Evolutionary conservation across 352 stramenopile genomes (phyloP), one percentile per base, ranked within the genome.

Genomic region (Phytophthora chlamydospora): DNA sequence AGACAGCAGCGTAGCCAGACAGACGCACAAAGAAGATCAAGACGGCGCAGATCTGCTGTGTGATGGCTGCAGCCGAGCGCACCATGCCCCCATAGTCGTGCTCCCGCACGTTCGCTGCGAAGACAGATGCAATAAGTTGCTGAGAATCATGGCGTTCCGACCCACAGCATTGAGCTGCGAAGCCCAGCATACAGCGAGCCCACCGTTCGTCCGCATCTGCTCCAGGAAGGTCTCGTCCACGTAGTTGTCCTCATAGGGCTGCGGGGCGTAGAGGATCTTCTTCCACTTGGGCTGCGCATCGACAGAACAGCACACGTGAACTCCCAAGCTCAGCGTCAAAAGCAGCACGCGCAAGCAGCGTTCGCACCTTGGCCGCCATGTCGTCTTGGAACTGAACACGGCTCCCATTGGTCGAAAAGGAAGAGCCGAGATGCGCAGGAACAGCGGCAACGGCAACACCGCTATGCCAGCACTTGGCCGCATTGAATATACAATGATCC

Each of bases 191-290:
- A 12, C 19, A 7, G 36, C 12, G 7, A 39, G 21, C 71, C 48
- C 62, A 96, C 90, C 77, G 59, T 97, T 97, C 12, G 89, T 97
- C 49, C 86, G 87, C 60, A 97, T 85, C 65, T 97, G 88, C 67
- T 93, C 81, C 27, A 97, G 76, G 69, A 97, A 97, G 24, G 82
- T 90, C 47, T 83, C 71, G 52, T 92, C 84, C 45, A 97, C 90
- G 70, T 96, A 94, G 67, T 96, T 95, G 73, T 97, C 91, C 29
- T 91, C 83, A 63, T 93, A 97, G 0, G 83, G 85, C 72, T 97
- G 91, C 45, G 75, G 59, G 38, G 88, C 82, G 62, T 95, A 97
- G 43, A 97, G 73, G 16, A 96, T 88, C 71, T 96, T 97, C 42
- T 83, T 74, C 90, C 90, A 97, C 64, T 71, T 53, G 7, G 60